Evolutionary conservation across 2,329 filamentous ascomycete genomes (phyloP).

Genomic region (Fonsecaea monophora): DNA sequence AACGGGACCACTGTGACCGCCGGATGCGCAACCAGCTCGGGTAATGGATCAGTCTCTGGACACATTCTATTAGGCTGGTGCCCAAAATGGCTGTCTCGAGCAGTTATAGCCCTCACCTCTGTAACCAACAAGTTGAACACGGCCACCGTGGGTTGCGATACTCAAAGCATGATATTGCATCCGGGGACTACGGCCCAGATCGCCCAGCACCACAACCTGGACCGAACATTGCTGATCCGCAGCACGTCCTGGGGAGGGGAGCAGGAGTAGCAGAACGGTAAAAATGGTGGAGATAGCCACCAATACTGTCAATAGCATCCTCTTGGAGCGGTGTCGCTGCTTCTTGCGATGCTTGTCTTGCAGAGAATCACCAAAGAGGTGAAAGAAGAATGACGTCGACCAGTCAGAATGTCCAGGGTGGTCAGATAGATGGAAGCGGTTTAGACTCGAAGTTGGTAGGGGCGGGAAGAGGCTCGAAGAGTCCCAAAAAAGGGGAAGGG

Average conservation of each 20-base stretch:
- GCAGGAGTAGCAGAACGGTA: conserved; percentile 58
- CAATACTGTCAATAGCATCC: conserved; percentile 46
- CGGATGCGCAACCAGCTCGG: conserved; percentile 73
- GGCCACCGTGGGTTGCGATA: conserved; percentile 79
- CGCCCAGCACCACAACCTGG: conserved; percentile 89
- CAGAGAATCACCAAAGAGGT: neutral
- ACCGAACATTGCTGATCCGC: conserved; percentile 58
- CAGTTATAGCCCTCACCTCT: conserved; percentile 62
- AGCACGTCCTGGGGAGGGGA: conserved; percentile 54
- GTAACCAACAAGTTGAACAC: conserved; percentile 87
- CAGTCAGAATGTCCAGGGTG: conserved; percentile 8
- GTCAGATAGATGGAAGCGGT: neutral
- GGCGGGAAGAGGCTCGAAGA: neutral
- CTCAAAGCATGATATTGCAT: conserved; percentile 99
- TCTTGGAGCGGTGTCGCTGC: conserved; percentile 6
- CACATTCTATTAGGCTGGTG: conserved; percentile 27
- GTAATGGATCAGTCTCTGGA: conserved; percentile 78
- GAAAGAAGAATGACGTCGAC: conserved; percentile 14
- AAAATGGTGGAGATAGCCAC: conserved; percentile 53
- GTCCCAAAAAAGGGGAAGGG: neutral
- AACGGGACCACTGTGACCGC: conserved; percentile 76
- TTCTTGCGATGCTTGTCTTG: neutral
- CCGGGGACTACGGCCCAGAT: conserved; percentile 92
- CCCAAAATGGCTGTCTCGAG: neutral
- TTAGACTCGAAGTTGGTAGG: neutral